Conservation (phyloP, 2,329 filamentous ascomycete genomes). For the Neurospora sp. region DNA sequence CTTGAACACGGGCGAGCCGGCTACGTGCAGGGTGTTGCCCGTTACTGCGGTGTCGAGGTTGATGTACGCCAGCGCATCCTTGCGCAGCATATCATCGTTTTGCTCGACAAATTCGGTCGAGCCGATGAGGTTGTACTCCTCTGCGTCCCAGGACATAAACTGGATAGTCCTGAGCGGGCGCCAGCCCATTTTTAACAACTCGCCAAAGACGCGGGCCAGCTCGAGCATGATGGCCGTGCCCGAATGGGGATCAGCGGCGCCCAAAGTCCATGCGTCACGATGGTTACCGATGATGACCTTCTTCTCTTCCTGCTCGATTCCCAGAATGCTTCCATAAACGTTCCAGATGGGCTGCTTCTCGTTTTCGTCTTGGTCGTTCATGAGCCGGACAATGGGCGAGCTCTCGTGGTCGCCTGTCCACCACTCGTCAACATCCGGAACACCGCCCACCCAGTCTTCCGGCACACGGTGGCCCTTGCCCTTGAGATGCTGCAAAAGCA, state of each 20-base stretch:
- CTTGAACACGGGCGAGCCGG: constrained; percentile 71
- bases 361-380: constrained; percentile 79
- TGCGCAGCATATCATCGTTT: constrained; percentile 60
- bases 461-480: constrained; percentile 63
- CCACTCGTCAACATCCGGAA: constrained; percentile 68
- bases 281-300: constrained; percentile 87
- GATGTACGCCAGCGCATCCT: constrained; percentile 74
- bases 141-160: constrained; percentile 93
- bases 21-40: constrained; percentile 64
- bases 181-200: constrained; percentile 71
- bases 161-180: constrained; percentile 86
- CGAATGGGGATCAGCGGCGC: constrained; percentile 74
- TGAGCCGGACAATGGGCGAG: constrained; percentile 69
- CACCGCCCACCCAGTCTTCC: constrained; percentile 63
- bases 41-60: constrained; percentile 81
- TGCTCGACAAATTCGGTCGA: constrained; percentile 93
- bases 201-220: constrained; percentile 73
- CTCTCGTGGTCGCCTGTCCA: constrained; percentile 64
- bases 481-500: constrained; percentile 63
- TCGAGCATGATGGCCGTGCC: constrained; percentile 90
- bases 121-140: constrained; percentile 86
- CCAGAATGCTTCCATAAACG: constrained; percentile 71
- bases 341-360: constrained; percentile 85
- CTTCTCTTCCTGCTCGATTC: constrained; percentile 75
- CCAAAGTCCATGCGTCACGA: constrained; percentile 86